phyloP scores from a whole-genome alignment of 208 protist species.

The Porcisia hertigi region DNA sequence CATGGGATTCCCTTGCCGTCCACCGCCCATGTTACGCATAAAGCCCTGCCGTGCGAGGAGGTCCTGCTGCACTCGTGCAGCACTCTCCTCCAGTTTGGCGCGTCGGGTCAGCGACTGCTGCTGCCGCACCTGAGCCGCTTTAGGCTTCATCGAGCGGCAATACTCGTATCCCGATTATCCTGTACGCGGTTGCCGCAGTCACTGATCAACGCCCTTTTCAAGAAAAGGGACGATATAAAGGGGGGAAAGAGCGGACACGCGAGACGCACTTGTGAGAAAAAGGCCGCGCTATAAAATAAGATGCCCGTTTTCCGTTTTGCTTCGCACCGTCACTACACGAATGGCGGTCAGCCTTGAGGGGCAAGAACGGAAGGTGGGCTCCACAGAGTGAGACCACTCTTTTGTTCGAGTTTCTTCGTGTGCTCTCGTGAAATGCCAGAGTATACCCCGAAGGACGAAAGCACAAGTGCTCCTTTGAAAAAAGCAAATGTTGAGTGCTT shows the following conservation, averaged over 20 bases:
- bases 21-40: constrained; percentile 25
- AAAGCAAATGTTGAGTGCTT: background rate
- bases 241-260: background rate
- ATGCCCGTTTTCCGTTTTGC: background rate
- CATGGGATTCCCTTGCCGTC: constrained; percentile 13
- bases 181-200: background rate
- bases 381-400: too few relatives aligned
- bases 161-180: background rate
- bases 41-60: constrained; percentile 16
- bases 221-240: background rate
- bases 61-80: constrained; percentile 38
- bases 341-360: background rate
- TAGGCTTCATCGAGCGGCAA: constrained; percentile 59
- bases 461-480: background rate
- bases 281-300: background rate
- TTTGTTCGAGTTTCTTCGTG: background rate
- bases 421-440: background rate
- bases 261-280: background rate
- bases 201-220: background rate
- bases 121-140: constrained; percentile 72
- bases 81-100: constrained; percentile 53
- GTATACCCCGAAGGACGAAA: too few relatives aligned
- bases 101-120: constrained; percentile 69
- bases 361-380: too few relatives aligned
- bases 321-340: background rate